These are phyloP conservation scores for Leishmania tarentolae DNA, from an alignment of 208 protist genomes.

Conservation along the genomic window DNA sequence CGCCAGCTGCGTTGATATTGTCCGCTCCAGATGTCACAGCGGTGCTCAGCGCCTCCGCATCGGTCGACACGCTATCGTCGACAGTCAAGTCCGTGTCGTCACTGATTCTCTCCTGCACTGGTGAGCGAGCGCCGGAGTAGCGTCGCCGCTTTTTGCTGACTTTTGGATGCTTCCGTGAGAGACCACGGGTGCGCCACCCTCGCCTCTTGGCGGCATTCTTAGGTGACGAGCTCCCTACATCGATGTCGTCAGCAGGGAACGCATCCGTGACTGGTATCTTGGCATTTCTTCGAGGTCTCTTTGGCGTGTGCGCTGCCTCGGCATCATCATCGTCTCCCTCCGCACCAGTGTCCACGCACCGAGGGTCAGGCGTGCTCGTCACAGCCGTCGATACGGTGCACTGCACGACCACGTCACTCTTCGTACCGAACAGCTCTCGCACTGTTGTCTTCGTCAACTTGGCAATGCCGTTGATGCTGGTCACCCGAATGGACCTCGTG, in stretches of 20 bases:
- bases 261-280: background rate
- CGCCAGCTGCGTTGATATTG: conserved; percentile 2
- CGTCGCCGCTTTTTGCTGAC: background rate
- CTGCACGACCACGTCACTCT: conserved; percentile 13
- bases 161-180: background rate
- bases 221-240: no score
- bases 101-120: background rate
- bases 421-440: background rate
- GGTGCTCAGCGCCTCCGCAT: background rate
- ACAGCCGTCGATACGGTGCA: conserved; percentile 6
- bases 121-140: background rate
- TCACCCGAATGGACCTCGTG: background rate
- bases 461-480: conserved; percentile 13
- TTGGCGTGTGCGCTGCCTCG: background rate
- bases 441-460: background rate
- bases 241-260: background rate
- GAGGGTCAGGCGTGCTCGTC: background rate
- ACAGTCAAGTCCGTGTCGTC: background rate
- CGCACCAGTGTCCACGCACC: background rate
- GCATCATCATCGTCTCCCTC: background rate
- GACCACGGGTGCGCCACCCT: background rate
- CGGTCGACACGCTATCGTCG: background rate
- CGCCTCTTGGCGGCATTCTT: background rate
- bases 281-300: conserved; percentile 1
- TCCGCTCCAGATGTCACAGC: background rate